Base-by-base conservation (phyloP, 306 rosid species). In the Heteromeles arbutifolia region DNA sequence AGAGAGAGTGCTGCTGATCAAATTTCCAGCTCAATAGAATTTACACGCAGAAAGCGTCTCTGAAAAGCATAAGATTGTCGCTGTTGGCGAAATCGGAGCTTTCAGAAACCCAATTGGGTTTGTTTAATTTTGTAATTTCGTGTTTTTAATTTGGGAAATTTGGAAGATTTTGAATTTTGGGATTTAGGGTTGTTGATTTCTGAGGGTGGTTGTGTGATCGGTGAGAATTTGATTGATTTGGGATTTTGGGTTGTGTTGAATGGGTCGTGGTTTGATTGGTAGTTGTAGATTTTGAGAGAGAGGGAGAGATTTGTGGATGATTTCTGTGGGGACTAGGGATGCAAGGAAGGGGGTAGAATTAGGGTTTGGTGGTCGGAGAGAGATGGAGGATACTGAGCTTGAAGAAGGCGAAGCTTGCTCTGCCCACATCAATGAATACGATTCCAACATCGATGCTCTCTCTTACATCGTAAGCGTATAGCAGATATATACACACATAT, bases 371-470 rank as follows among this genome's bases (percentile, higher is more conserved):
- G 85, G 83, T 83, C 73, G 83, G 83, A 59, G 72, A 81, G 95
- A 81, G 64, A 95, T 92, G 97, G 97, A 88, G 74, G 97, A 91
- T 83, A 81, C 88, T 58, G 99, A 95, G 89, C 99, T 89, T 79
- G 99, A 95, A 89, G 97, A 92, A 81, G 99, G 99, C 75, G 99
- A 95, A 77, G 97, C 99, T 2, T 90, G 85, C 80, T 92, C 90
- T 61, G 86, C 77, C 74, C 97, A 89, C 59, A 87, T 90, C 88
- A 82, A 85, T 64, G 97, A 83, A 80, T 85, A 73, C 65, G 96
- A 90, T 65, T 76, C 93, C 29, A 83, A 84, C 75, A 82, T 92
- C 80, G 97, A 95, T 79, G 86, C 84, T 75, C 86, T 89, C 80
- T 87, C 97, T 78, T 95, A 95, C 91, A 84, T 95, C 89, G 99